Evolutionary conservation across 2,329 filamentous ascomycete species (phyloP).

Genomic region (Colletotrichum sp.): DNA sequence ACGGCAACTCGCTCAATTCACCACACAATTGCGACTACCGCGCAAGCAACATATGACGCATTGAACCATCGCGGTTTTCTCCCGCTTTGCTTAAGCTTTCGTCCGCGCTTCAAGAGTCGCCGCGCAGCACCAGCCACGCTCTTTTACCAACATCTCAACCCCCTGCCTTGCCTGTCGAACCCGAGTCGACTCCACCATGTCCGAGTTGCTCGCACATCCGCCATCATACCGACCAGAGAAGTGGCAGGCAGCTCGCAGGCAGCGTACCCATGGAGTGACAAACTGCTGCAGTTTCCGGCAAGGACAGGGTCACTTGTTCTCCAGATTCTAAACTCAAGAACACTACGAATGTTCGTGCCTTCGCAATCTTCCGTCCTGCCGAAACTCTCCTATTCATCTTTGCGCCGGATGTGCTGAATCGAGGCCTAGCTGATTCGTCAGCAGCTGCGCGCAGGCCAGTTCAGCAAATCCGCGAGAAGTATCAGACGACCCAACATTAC

Average conservation of each 20-base stretch:
- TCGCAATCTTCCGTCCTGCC: background rate
- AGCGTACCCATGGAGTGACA: background rate
- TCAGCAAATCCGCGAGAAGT: background rate
- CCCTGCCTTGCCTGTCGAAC: background rate
- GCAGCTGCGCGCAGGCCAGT: background rate
- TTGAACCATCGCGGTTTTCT: background rate
- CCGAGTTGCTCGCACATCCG: background rate
- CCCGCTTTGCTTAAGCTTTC: background rate
- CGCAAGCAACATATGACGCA: background rate
- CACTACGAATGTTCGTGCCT: background rate
- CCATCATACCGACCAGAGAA: no score
- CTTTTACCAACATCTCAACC: background rate
- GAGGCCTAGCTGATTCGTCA: background rate
- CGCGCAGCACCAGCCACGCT: background rate
- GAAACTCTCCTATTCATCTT: background rate
- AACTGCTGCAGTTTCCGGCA: background rate
- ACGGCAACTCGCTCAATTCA: background rate
- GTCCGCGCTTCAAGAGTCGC: background rate
- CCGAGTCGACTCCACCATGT: background rate
- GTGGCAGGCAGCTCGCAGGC: background rate
- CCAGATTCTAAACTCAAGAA: background rate
- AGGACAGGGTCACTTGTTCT: background rate
- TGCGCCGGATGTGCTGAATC: background rate
- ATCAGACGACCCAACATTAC: background rate
- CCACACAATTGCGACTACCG: background rate